Evolutionary conservation across 139 green algal species (phyloP), one percentile per base, ranked within the genome.

Genomic region (Raphidocelis subcapitata): DNA sequence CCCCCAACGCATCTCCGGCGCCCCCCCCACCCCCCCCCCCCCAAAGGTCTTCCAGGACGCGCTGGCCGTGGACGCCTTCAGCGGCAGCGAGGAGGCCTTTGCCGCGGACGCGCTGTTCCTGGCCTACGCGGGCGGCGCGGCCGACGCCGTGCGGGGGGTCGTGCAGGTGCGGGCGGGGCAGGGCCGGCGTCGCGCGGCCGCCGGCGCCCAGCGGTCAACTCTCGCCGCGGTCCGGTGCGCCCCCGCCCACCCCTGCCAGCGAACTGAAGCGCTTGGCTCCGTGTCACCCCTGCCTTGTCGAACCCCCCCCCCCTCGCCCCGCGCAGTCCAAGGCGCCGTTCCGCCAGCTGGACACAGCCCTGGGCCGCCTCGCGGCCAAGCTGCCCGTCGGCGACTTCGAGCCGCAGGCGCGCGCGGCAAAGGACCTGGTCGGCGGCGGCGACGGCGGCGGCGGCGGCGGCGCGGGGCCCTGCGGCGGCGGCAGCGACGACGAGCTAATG

Each of bases 51-150:
- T 75, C 65, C 88, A 94, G 77, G 91, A 96, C 46, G 84, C 85
- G 2, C 72, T 96, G 63, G 79, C 35, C 0, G 79, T 96, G 21
- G 82, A 85, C 0, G 49, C 37, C 10, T 96, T 96, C 62, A 69
- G 56, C 0, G 66, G n/a, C 47, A 92, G 83, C 67, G 83, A 93
- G 15, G 88, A 94, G 60, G 90, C 90, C 2, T 88, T 89, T 67
- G 88, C 83, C 8, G 89, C 85, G 28, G 89, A 94, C 23, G 83
- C 79, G 0, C 77, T 96, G 62, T 86, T 96, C 52, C 63, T 88
- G 46, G 90, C 90, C 26, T 95, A 93, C 79, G 82, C 85, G 79
- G 26, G 18, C 10, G 72, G 72, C n/a, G 29, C 23, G 3, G 72
- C 61, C 29, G 70, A 49, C 10, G 52, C 63, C 3, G 35, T 77